These are phyloP conservation scores for Arctostaphylos glauca DNA, from an alignment of 148 eudicot species.

Conservation along the genomic window DNA sequence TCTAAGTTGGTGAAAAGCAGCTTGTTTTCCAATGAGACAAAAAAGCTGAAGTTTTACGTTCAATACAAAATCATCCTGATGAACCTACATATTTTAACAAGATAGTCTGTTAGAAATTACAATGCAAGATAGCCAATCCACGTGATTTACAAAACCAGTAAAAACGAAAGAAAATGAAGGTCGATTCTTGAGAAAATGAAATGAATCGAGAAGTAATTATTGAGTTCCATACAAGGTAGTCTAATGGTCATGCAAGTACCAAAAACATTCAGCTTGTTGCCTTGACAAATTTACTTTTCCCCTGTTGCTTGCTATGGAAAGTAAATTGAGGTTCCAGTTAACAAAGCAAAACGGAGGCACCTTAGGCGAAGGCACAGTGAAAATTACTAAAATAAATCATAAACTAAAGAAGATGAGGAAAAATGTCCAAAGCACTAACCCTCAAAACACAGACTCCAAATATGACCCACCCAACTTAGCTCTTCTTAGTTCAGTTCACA, in stretches of 20 bases:
- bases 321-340: neutral
- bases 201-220: neutral
- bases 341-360: neutral
- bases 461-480: neutral
- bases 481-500: neutral
- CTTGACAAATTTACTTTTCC: neutral
- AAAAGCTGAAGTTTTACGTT: neutral
- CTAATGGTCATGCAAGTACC: neutral
- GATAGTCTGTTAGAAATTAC: neutral
- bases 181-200: neutral
- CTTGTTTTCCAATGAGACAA: slow-evolving; percentile 6
- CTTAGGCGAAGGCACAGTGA: no score
- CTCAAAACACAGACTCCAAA: no score
- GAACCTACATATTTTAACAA: neutral
- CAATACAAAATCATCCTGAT: neutral
- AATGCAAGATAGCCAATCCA: neutral
- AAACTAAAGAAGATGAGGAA: no score
- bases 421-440: neutral
- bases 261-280: neutral
- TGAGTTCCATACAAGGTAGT: neutral
- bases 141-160: neutral
- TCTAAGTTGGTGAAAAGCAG: slow-evolving; percentile 9
- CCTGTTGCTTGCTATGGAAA: neutral
- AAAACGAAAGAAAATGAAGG: neutral
- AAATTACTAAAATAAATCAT: no score